Evolutionary conservation across 1,284 basidiomycete genomes (phyloP).

Genomic region (Heterobasidion irregulare): DNA sequence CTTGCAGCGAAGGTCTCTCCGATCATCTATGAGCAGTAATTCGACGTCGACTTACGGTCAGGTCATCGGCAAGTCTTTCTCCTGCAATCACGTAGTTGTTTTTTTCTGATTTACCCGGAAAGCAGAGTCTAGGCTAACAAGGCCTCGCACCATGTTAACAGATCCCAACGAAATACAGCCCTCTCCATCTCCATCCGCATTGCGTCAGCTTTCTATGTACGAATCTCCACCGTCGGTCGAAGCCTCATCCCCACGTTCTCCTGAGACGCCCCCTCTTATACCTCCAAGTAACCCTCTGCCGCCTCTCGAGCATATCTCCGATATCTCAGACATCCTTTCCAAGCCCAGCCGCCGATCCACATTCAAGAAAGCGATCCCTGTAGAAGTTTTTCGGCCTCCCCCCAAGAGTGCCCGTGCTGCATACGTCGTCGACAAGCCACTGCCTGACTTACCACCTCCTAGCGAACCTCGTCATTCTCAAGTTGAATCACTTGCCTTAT

Average conservation of each 20-base stretch:
- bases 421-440: constrained; percentile 11
- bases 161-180: constrained; percentile 58
- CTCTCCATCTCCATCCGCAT: constrained; percentile 62
- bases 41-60: constrained; percentile 46
- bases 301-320: constrained; percentile 41
- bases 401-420: not conserved
- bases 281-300: constrained; percentile 34
- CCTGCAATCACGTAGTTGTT: not conserved
- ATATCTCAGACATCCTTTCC: constrained; percentile 47
- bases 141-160: constrained; percentile 11
- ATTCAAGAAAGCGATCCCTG: constrained; percentile 7
- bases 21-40: constrained; percentile 21
- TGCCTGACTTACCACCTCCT: constrained; percentile 9
- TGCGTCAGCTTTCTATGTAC: constrained; percentile 36
- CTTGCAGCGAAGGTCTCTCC: constrained; percentile 1
- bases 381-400: constrained; percentile 9
- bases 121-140: constrained; percentile 8
- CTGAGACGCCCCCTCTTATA: constrained; percentile 19
- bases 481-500: constrained; percentile 7
- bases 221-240: constrained; percentile 46
- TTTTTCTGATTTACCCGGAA: not conserved
- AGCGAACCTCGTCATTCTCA: constrained; percentile 7
- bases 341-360: constrained; percentile 29
- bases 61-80: constrained; percentile 38
- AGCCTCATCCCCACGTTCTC: constrained; percentile 31